Evolutionary conservation across 768 basidiomycete species (phyloP), one percentile per base, ranked within the genome.

Genomic region (Lyophyllum semitale): DNA sequence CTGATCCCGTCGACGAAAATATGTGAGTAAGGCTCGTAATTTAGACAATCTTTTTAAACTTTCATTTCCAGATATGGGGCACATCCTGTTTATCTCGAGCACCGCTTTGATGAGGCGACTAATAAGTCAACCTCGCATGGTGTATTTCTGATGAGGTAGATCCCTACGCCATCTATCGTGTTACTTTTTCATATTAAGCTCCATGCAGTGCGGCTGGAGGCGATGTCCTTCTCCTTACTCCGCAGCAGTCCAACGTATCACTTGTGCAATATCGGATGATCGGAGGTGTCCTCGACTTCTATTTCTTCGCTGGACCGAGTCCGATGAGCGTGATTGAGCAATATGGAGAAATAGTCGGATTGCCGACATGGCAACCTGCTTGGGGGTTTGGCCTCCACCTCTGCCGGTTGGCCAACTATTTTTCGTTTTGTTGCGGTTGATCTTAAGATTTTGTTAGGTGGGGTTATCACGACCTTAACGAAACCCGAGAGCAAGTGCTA

Each of bases 361-460:
- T 81, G 35, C 88, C 90, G 3, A 82, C 81, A 27, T 85, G 87
- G 82, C 84, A 85, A 65, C 89, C 89, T 2, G 75, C 76, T 33
- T 92, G 88, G 87, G 84, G 83, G 4, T 88, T 91, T 63, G 89
- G 90, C 7, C 89, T 89, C 73, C 89, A 93, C 56, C 77, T 89
- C 15, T 87, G 86, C 73, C 78, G 82, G 77, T 85, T 63, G 58
- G 66, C 55, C 7, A 18, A 13, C 23, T 17, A 23, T 3, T 1
- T 42, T n/a, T 29, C 18, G 27, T 33, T 27, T 13, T 30, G 9
- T 22, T 8, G 5, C 22, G 37, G 18, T 42, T 8, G 6, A 41
- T 61, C 62, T 48, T 58, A 56, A 47, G 63, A 44, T 48, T 26
- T 23, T 30, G 63, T 68, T 35, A 63, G 73, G 65, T 70, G 77